Evolutionary conservation across 2,329 filamentous ascomycete species (phyloP), one percentile per base, ranked within the genome.

Genomic region (Verticillium zaregamsianum): DNA sequence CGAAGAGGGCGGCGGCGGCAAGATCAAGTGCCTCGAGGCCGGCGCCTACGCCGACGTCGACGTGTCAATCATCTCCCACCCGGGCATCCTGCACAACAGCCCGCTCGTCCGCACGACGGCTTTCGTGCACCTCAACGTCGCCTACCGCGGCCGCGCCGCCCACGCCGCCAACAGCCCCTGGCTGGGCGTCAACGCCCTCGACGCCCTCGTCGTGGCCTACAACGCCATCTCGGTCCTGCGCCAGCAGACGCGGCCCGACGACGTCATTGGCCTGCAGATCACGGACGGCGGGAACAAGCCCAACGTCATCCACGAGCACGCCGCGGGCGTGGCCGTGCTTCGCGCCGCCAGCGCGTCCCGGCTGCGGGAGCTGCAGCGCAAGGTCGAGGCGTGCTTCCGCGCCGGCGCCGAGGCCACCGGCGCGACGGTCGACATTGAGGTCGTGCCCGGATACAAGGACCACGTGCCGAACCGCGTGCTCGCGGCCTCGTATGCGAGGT

Each of bases 381-480:
- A 79, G 58, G 79, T 83, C 0, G 70, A 77, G 20, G 74, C 71
- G 0, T 80, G 78, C 58, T 78, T 80, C 59, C 63, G 72, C 2
- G 77, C 76, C 1, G 77, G 77, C 0, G 77, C 75, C 0, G 64
- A 66, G 5, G 77, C 73, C 1, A 74, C 83, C 0, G 84, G 83
- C 0, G 83, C 83, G 0, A 75, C 65, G 7, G 69, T 85, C 0
- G 73, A 79, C 61, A 71, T 82, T 31, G 80, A 77, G 5, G 68
- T 69, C 2, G 71, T 72, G 4, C 73, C 75, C 59, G 74, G 75
- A 1, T 87, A 87, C 67, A 77, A 79, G 15, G 80, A 87, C 68
- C 82, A 86, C 66, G 77, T 86, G 4, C 83, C 83, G 0, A 86
- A 85, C 66, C 72, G 74, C 7, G 72, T 79, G 15, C 72, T 87